Evolutionary conservation across 495 filamentous ascomycete species (phyloP).

Genomic region (Pseudevernia furfuracea): DNA sequence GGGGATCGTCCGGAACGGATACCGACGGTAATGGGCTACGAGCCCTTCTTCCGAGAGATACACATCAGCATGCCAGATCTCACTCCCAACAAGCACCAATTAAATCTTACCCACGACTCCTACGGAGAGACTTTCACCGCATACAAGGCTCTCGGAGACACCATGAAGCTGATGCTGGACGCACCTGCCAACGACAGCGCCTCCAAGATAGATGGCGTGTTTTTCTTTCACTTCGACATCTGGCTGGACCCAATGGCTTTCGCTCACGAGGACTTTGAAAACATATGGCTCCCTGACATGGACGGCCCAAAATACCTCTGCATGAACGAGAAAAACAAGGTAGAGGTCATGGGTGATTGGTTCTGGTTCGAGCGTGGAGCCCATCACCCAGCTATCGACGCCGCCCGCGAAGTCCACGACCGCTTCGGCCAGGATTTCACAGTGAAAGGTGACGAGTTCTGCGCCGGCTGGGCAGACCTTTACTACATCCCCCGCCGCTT

Average conservation of each 20-base stretch:
- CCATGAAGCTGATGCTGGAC: slow-evolving; percentile 26
- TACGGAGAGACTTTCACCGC: slow-evolving; percentile 12
- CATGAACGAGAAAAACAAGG: slow-evolving; percentile 14
- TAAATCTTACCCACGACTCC: slow-evolving; percentile 24
- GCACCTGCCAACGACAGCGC: slow-evolving; percentile 12
- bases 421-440: slow-evolving; percentile 15
- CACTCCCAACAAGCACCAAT: slow-evolving; percentile 5
- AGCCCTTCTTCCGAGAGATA: slow-evolving; percentile 26
- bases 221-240: slow-evolving; percentile 27
- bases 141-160: slow-evolving; percentile 23
- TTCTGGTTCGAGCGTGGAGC: slow-evolving; percentile 14
- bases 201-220: slow-evolving; percentile 19
- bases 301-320: slow-evolving; percentile 17
- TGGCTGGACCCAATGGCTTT: slow-evolving; percentile 27
- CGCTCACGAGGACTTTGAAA: slow-evolving; percentile 14
- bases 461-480: slow-evolving; percentile 27
- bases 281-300: slow-evolving; percentile 24
- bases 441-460: slow-evolving; percentile 22
- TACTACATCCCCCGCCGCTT: slow-evolving; percentile 29
- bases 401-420: slow-evolving; percentile 6
- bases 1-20: slow-evolving; percentile 19
- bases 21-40: slow-evolving; percentile 21
- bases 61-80: slow-evolving; percentile 24
- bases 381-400: slow-evolving; percentile 16
- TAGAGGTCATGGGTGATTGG: slow-evolving; percentile 12